Percentiles rank a stretch among this genome's conserved stretches.
These are phyloP conservation scores for Arachis hypogaea DNA, from an alignment of 306 rosid species.

Conservation along the genomic window DNA sequence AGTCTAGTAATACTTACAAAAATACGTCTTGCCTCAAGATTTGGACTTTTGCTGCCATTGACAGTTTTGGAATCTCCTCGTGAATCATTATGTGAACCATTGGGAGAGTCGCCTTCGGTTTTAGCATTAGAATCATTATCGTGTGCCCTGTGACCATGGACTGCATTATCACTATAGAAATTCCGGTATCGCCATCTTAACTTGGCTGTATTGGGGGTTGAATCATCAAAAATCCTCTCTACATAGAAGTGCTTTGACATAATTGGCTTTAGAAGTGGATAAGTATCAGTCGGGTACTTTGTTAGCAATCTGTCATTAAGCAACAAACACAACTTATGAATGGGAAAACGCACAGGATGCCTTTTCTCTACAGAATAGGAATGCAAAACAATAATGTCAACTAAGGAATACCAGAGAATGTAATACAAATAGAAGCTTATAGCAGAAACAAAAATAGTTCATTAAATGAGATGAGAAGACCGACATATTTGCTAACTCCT, in stretches of 20 bases:
- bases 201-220: conserved; percentile 60
- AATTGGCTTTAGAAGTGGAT: conserved; percentile 50
- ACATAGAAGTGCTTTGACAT: conserved; percentile 70
- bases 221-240: conserved; percentile 77
- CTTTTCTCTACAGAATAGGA: conserved; percentile 15
- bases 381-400: conserved; percentile 20
- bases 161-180: conserved; percentile 58
- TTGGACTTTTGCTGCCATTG: conserved; percentile 39
- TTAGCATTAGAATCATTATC: conserved; percentile 45
- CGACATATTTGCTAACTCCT: conserved; percentile 77
- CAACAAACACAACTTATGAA: conserved; percentile 20
- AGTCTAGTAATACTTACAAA: conserved; percentile 53
- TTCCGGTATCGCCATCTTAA: conserved; percentile 81
- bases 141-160: conserved; percentile 44
- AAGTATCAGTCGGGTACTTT: conserved; percentile 53
- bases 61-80: conserved; percentile 40
- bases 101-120: conserved; percentile 39
- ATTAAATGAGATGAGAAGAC: conserved; percentile 42
- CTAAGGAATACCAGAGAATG: conserved; percentile 22
- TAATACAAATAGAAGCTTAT: conserved; percentile 14
- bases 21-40: conserved; percentile 44
- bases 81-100: conserved; percentile 42
- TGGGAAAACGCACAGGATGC: conserved; percentile 6
- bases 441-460: conserved; percentile 24
- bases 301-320: conserved; percentile 63